Evolutionary conservation across 2,329 filamentous ascomycete genomes (phyloP), one percentile per base, ranked within the genome.

Genomic region (Metarhizium robertsii): DNA sequence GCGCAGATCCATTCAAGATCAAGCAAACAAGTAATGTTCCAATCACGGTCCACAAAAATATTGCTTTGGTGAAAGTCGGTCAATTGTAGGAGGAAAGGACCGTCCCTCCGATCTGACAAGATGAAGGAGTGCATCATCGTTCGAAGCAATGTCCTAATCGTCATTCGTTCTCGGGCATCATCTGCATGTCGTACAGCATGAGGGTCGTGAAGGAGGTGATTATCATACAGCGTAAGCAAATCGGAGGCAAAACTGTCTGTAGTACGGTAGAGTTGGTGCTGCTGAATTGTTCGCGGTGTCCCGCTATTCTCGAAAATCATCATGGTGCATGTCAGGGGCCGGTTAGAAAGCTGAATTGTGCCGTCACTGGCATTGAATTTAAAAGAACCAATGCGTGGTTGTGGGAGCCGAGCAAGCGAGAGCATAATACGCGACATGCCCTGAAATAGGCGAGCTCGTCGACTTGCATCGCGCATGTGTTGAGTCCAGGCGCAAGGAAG

Each of bases 1-100:
- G 65, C 58, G 58, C 61, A 68, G 29, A 67, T 59, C 68, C 64
- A 71, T 58, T 71, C 68, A 49, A 66, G 63, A 53, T 71, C 67
- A 16, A 71, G 64, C 7, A 70, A 50, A 53, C 60, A 62, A 16
- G 62, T 67, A 38, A 70, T 58, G 43, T 71, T 69, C 66, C 65
- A 68, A 42, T 69, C 53, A 49, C 66, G 55, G 52, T 71, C 67
- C 6, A 71, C 66, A 40, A 70, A 66, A 43, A 71, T 67, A 52
- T 71, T 71, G 53, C 66, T 68, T 43, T 54, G 58, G 61, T 70
- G 64, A 34, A 71, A 57, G 55, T 71, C 66, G 34, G 67, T 69
- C 29, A 69, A 49, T 52, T 61, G 58, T 3, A 69, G 57, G 53
- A 60, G 52, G 53, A 61, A 69, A 2, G 65, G 66, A 5, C 65